Evolutionary conservation across 768 basidiomycete species (phyloP).

Genomic region (Boletus vinaceobasis): DNA sequence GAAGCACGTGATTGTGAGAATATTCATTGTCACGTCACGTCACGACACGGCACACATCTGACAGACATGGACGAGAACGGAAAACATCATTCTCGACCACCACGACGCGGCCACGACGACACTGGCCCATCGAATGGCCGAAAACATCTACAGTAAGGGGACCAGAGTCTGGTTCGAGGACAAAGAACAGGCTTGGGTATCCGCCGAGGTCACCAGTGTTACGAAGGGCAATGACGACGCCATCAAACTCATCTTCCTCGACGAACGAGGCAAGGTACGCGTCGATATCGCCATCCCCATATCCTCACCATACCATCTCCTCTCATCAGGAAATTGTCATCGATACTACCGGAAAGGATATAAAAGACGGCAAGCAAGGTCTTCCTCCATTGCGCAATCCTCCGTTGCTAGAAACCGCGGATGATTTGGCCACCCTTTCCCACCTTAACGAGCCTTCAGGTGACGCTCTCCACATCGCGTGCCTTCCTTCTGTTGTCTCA

Average conservation of each 20-base stretch:
- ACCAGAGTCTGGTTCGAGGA: conserved; percentile 92
- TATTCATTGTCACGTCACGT: conserved; percentile 25
- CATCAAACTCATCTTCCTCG: conserved; percentile 81
- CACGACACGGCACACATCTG: conserved; percentile 8
- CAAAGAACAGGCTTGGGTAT: conserved; percentile 93
- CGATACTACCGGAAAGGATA: conserved; percentile 74
- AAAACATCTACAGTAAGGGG: conserved; percentile 89
- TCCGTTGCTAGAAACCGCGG: conserved; percentile 91
- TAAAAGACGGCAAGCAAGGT: conserved; percentile 73
- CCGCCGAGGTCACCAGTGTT: conserved; percentile 73
- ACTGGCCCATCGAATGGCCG: conserved; percentile 70
- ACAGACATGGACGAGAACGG: neutral
- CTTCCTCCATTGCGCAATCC: conserved; percentile 96
- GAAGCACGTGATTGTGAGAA: conserved; percentile 21
- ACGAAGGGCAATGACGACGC: conserved; percentile 64
- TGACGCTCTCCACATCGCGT: conserved; percentile 33
- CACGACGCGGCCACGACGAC: conserved; percentile 18
- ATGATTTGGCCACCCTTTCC: conserved; percentile 96
- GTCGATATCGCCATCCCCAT: conserved; percentile 12
- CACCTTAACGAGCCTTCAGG: conserved; percentile 98
- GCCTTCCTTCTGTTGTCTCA: neutral
- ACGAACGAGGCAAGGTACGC: conserved; percentile 87
- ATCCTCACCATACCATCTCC: neutral
- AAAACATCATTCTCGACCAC: conserved; percentile 13
- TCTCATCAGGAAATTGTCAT: conserved; percentile 65